Evolutionary conservation across 805 yeast genomes (phyloP), one percentile per base, ranked within the genome.

Genomic region (Wickerhamomyces chambardii): DNA sequence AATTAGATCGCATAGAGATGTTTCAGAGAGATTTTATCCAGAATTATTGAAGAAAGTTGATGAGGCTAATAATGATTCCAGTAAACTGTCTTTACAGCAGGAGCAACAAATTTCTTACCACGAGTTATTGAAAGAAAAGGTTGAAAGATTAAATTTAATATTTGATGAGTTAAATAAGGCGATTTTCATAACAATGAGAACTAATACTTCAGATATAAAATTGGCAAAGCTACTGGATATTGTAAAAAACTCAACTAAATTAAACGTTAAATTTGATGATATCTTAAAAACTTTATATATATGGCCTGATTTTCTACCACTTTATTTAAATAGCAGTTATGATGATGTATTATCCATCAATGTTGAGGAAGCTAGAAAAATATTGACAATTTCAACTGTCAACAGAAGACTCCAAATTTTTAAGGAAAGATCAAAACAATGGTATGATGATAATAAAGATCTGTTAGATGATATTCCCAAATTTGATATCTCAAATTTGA

Each of bases 1-100:
- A 38, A 56, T 64, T 29, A 59, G 63, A 38, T 53, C 66, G 1
- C 72, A 68, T 44, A 63, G 61, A 41, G 69, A 66, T 34, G 70
- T 66, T 32, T 59, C 68, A 10, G 51, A 50, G 21, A 52, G 49
- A 36, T 63, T 66, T 67, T 63, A 64, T 42, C 74, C 74, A 6
- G 52, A 56, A 12, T 46, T 61, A 4, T 49, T 59, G 31, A 45
- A 51, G 22, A 53, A 57, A 27, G 68, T 64, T 6, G 37, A 36
- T 25, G 24, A 22, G 15, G 34, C 26, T 24, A 9, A 24, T 6
- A 8, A 28, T 16, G 17, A 28, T 16, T 28, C 10, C 11, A 15
- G 11, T 15, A 28, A 28, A 15, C 5, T 28, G 12, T 15, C 14
- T n/a, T 12, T 28, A 7, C 17, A 41, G 28, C 18, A 44, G 1